Conservation (phyloP, 805 yeast genomes). For the Candida chilensis region DNA sequence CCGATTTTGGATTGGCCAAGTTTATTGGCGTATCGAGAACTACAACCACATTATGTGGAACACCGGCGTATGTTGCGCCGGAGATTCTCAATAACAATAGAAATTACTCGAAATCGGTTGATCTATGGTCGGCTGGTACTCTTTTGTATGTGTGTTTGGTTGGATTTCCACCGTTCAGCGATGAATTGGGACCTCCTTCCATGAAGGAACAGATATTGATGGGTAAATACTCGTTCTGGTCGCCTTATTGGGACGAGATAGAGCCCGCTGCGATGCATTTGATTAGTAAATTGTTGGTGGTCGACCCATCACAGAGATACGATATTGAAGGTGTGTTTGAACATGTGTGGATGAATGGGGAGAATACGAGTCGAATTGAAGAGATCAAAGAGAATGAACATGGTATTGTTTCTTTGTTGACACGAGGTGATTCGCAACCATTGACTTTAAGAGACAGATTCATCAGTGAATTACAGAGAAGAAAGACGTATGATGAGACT, state of each 20-base stretch:
- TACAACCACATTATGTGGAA: constrained; percentile 76
- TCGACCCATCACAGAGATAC: constrained; percentile 35
- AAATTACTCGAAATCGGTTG: constrained; percentile 62
- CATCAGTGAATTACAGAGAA: too few relatives aligned
- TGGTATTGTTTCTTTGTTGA: too few relatives aligned
- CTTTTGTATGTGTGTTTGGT: constrained; percentile 69
- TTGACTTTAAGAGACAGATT: too few relatives aligned
- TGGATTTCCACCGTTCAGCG: constrained; percentile 83
- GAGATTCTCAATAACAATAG: constrained; percentile 54
- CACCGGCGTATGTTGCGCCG: constrained; percentile 85
- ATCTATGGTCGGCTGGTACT: constrained; percentile 79
- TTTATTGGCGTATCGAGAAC: constrained; percentile 64
- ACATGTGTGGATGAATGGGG: constrained; percentile 48
- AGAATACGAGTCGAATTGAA: too few relatives aligned
- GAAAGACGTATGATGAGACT: too few relatives aligned
- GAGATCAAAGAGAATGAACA: too few relatives aligned
- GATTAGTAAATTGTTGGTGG: constrained; percentile 50
- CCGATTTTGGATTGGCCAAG: constrained; percentile 73
- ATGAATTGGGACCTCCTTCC: constrained; percentile 70
- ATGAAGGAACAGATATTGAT: constrained; percentile 66
- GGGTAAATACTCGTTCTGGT: constrained; percentile 65
- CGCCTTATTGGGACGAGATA: constrained; percentile 74
- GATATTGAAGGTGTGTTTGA: constrained; percentile 24
- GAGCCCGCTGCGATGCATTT: constrained; percentile 58
- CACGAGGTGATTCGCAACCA: too few relatives aligned